phyloP scores from a whole-genome alignment of 805 yeast genomes.

The Vanderwaltozyma polyspora region DNA sequence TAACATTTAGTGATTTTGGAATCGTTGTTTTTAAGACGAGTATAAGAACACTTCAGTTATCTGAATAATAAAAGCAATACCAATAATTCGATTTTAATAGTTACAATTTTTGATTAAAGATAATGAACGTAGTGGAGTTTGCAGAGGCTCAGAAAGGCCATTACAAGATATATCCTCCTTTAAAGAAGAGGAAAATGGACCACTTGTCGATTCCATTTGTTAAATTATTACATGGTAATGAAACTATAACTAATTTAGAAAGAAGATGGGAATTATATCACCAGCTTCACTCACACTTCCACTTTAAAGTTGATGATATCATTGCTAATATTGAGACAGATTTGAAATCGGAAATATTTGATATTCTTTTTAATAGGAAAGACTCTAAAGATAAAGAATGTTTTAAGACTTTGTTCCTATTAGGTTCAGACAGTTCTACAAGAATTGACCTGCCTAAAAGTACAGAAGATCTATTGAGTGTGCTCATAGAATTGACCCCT shows the following conservation, averaged over 20 bases:
- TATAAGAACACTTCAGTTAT: too few relatives aligned
- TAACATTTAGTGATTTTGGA: too few relatives aligned
- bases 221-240: slow-evolving; percentile 33
- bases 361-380: slow-evolving; percentile 11
- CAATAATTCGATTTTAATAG: too few relatives aligned
- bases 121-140: slow-evolving; percentile 11
- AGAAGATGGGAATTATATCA: slow-evolving; percentile 34
- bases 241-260: slow-evolving; percentile 28
- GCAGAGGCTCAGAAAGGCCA: slow-evolving; percentile 26
- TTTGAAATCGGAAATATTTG: slow-evolving; percentile 25
- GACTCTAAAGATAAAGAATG: slow-evolving; percentile 1
- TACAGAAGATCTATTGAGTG: slow-evolving; percentile 12
- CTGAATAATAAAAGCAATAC: too few relatives aligned
- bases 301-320: slow-evolving; percentile 22
- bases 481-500: slow-evolving; percentile 27
- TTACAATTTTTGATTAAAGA: too few relatives aligned
- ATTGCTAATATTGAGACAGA: slow-evolving; percentile 26
- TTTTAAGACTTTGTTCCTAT: slow-evolving; percentile 30
- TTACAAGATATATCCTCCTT: slow-evolving; percentile 15
- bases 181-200: slow-evolving; percentile 3
- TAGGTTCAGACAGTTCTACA: slow-evolving; percentile 36
- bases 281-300: slow-evolving; percentile 25
- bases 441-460: slow-evolving; percentile 27
- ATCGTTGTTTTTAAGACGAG: too few relatives aligned
- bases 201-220: slow-evolving; percentile 30